Base-by-base conservation (phyloP, 2,329 filamentous ascomycete species). In the Colletotrichum neosansevieriae region DNA sequence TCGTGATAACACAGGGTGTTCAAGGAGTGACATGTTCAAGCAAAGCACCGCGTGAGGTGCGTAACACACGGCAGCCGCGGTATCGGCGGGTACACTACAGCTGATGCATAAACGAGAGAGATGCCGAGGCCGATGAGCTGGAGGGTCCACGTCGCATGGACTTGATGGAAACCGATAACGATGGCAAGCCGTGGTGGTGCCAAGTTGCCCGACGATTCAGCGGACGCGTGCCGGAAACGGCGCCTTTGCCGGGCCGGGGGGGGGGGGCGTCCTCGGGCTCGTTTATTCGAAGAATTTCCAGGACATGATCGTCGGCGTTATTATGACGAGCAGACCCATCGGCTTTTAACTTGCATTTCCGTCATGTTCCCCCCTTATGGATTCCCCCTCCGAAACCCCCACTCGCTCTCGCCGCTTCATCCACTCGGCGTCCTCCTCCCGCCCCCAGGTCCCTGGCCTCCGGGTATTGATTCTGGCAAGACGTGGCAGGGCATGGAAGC, bases 401-500 rank as follows among this genome's bases (percentile, higher is more conserved):
- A 59, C 65, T 65, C 54, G 61, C 47, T 49, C 36, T 65, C 54
- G 40, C 49, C 47, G 61, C 34, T 64, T 5, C 47, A 42, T 58
- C 65, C 60, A 64, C 44, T 58, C 64, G 58, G 50, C 40, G 49
- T 36, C 42, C 13, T 29, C 21, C 47, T 64, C 32, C 60, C 32
- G 54, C 61, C 63, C 61, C 54, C 54, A 47, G 65, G 57, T 62
- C 64, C 59, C 60, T 58, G 65, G 32, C 53, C 45, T 15, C 49
- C 53, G n/a, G 47, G 24, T 19, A 49, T 29, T 50, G 47, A 36
- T 65, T 68, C 45, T 65, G 61, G 61, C 42, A 65, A 59, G 49
- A 19, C 58, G 38, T 66, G 63, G 50, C 51, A 66, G 49, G 42
- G 61, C 34, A 59, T 68, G 65, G 54, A 65, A 65, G 54, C 61